A percentile compares a stretch with the other conserved stretches of the same genome.
phyloP scores from a whole-genome alignment of 768 basidiomycete genomes.

The Termitomyces sp. region DNA sequence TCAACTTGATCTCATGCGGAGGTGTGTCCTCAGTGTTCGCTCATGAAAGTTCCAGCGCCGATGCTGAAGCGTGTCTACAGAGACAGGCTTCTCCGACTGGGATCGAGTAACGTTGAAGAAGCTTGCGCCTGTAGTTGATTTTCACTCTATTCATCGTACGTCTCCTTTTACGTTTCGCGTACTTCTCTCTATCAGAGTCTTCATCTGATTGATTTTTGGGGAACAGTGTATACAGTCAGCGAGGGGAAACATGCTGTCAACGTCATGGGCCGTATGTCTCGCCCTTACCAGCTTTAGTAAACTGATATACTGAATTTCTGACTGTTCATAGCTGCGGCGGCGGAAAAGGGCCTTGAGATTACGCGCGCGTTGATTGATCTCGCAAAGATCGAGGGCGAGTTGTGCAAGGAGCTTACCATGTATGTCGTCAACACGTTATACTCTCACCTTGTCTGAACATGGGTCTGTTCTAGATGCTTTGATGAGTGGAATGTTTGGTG shows the following conservation, averaged over 20 bases:
- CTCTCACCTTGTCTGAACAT: not conserved
- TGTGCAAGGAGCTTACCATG: conserved; percentile 33
- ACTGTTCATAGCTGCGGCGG: conserved; percentile 34
- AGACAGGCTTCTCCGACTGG: conserved; percentile 38
- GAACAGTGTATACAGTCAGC: conserved; percentile 33
- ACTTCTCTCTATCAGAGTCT: not conserved
- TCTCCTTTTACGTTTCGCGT: not conserved
- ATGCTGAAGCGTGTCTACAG: conserved; percentile 13
- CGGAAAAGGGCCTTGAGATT: conserved; percentile 48
- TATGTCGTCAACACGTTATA: conserved; percentile 11
- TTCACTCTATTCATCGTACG: conserved; percentile 41
- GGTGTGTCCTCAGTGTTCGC: conserved; percentile 13
- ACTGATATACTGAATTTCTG: not conserved
- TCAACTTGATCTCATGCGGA: conserved; percentile 53
- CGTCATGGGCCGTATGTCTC: conserved; percentile 42
- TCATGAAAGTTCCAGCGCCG: not conserved
- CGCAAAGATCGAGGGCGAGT: conserved; percentile 34
- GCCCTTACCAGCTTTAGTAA: not conserved
- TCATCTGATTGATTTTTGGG: not conserved
- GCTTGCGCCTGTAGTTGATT: conserved; percentile 42
- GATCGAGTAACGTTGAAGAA: conserved; percentile 34
- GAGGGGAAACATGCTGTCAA: conserved; percentile 44
- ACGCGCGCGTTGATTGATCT: conserved; percentile 46
- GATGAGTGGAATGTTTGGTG: conserved; percentile 57
- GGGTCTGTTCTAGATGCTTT: conserved; percentile 30